Evolutionary conservation across 2,329 filamentous ascomycete species (phyloP).

Genomic region (Trichoderma cornu-damae): DNA sequence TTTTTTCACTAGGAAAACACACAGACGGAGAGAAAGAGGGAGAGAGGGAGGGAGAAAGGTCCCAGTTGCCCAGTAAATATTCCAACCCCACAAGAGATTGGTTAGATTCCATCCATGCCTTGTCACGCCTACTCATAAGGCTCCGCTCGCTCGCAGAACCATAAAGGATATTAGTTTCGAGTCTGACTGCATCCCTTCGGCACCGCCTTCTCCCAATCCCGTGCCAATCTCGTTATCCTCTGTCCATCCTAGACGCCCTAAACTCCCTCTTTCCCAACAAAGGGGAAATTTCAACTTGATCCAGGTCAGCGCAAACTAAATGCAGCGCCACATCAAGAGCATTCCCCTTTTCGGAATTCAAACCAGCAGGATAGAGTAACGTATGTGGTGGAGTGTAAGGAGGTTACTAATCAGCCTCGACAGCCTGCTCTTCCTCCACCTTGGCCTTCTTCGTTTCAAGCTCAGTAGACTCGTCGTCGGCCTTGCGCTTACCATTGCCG

Average conservation of each 20-base stretch:
- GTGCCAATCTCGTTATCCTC: not conserved
- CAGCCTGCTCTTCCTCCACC: constrained; percentile 27
- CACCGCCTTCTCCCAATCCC: not conserved
- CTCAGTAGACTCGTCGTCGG: constrained; percentile 27
- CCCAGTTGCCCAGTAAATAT: not conserved
- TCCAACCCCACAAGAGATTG: not conserved
- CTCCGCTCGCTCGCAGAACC: not conserved
- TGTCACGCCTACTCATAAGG: not conserved
- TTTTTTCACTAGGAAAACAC: not conserved
- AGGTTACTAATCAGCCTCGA: constrained; percentile 4
- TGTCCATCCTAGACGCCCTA: not conserved
- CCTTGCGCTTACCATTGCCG: constrained; percentile 39
- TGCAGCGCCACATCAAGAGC: not conserved
- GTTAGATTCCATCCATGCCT: not conserved
- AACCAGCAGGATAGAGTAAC: not conserved
- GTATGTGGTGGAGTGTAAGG: not conserved
- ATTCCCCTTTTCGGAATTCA: not conserved
- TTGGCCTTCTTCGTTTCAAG: constrained; percentile 35
- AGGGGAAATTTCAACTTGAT: too few relatives aligned
- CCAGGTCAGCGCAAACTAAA: not conserved
- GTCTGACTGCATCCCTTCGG: not conserved
- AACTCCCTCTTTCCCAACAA: not conserved
- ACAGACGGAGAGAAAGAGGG: not conserved
- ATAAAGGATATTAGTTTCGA: not conserved
- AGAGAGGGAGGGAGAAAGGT: not conserved